Base-by-base conservation (phyloP, 2,329 filamentous ascomycete species). In the Conoideocrella luteorostrata region DNA sequence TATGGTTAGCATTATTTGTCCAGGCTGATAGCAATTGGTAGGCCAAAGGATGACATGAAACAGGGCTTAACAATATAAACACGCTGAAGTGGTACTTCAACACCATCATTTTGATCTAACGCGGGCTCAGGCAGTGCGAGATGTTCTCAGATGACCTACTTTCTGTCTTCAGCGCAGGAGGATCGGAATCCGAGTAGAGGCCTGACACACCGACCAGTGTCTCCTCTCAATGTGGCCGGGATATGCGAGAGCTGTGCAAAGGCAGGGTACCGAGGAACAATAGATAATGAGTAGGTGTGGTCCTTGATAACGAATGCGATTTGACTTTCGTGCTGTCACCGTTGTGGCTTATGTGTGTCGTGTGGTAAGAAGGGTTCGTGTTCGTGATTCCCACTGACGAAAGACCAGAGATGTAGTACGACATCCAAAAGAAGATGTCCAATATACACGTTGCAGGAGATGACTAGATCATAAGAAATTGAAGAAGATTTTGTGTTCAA, bases 321-420 rank as follows among this genome's bases (percentile, higher is more conserved):
- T 21, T 23, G 38, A 30, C 21, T 22, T 22, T 29, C 26, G 32
- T 26, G 38, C 39, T 15, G 18, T 29, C 38, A 24, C 24, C 32
- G 12, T 30, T 34, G 43, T 41, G 43, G 38, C 38, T 41, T 38
- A 38, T 26, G 26, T 32, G 38, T 45, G 37, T 45, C 24, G 43
- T 36, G 18, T 37, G 38, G 33, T 23, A 38, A 38, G 32, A 35
- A 41, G 38, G 38, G 39, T 33, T 45, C 43, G 43, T 45, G 33
- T 41, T 28, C 43, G 38, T 35, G 38, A 38, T 41, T 45, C 39
- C 39, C 39, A 41, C 20, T 39, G 43, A 24, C 13, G 24, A 38
- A 34, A 34, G 23, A 24, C 22, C n/a, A 29, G 15, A 41, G 32
- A 45, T 41, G 38, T 41, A 38, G 43, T 36, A 41, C 43, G 43